Evolutionary conservation across 2,329 filamentous ascomycete genomes (phyloP), one percentile per base, ranked within the genome.

Genomic region (Calonectria hawksworthii): DNA sequence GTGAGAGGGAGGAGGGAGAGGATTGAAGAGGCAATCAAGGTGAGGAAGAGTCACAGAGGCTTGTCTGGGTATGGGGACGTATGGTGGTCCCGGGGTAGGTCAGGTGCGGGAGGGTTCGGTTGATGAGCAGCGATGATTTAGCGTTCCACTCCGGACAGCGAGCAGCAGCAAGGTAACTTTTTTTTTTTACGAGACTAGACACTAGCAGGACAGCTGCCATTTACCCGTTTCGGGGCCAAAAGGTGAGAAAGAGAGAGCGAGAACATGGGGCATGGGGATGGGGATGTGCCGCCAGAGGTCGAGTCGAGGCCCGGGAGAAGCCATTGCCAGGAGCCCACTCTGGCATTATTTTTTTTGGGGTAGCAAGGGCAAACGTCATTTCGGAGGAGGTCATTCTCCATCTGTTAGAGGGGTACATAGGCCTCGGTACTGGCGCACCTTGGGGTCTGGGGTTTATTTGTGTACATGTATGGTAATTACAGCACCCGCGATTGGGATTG

Each of bases 61-160:
- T 28, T 56, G 69, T 32, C 59, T 30, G 38, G 61, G 69, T 32
- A 66, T 36, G 38, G 61, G 59, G 38, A 34, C 41, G 61, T 47
- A 26, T 65, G 28, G 38, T 65, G 61, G 61, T 32, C 38, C 61
- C 30, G 61, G 54, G 52, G 52, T 70, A 38, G 59, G 69, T 76
- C 70, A 76, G 75, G 73, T 71, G 72, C 79, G 79, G 79, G 75
- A 79, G 74, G 74, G 79, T 76, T 78, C 72, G 71, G 78, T 77
- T 75, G 70, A 76, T 64, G 74, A 75, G 44, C 65, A 77, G 51
- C 70, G 74, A 74, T 28, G 63, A 38, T 26, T 41, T 65, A 50
- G 61, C 41, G 61, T 28, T 65, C 41, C 44, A 41, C 38, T 36
- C 16, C 36, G 34, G 23, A 63, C 56, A 41, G 23, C 23, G 23